Evolutionary conservation across 1,284 basidiomycete genomes (phyloP), one percentile per base, ranked within the genome.

Genomic region (Coniferiporia weirii): DNA sequence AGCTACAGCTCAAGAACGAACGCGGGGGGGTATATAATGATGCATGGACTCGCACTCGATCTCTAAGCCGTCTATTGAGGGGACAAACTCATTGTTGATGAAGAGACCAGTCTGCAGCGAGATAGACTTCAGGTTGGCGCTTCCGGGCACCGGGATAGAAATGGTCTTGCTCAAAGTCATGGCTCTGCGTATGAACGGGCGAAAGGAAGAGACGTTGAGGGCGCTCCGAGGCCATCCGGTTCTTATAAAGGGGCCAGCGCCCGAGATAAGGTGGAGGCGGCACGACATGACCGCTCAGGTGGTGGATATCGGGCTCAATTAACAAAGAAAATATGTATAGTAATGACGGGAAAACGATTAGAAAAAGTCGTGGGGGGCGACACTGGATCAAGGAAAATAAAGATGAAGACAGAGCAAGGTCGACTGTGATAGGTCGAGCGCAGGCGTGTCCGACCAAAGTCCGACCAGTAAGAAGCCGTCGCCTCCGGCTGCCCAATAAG

Each of bases 81-180:
- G 70, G 34, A 93, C 88, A 65, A 92, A 95, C 68, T 91, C 78
- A 71, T 93, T 93, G 78, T 93, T 87, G 73, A 97, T 96, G 78
- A 95, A 96, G 46, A 96, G 81, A 36, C 92, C 93, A 3, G 90
- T 92, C 15, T 85, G 85, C 36, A 93, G 76, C 35, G 76, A 75
- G 58, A 92, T 74, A 66, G 76, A 75, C 69, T 80, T 27, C 27
- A 27, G 27, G 27, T 27, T 83, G 61, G 79, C 74, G 2, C 70
- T 70, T 22, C 57, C 55, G 27, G 61, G 61, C n/a, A 62, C 49
- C 9, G 61, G 45, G 15, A 62, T 58, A 19, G 56, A 50, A 13
- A 54, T 52, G 27, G 47, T 45, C 13, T 27, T 27, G 22, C 50
- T 54, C 60, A 61, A 58, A 35, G 35, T 54, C 56, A 58, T 61